Evolutionary conservation across 306 rosid species (phyloP).

Genomic region (Carpinus fangiana): DNA sequence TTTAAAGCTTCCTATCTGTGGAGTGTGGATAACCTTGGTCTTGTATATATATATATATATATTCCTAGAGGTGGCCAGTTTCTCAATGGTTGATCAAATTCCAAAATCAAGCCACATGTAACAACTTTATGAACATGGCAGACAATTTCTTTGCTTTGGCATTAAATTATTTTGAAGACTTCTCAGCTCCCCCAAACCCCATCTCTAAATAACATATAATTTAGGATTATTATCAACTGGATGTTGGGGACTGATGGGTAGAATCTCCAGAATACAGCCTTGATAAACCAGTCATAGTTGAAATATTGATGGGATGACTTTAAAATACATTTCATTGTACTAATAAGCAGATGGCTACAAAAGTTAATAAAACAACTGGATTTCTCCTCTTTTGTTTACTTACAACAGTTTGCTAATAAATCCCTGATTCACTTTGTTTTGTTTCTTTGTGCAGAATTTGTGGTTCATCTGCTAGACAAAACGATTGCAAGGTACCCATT

Average conservation of each 20-base stretch:
- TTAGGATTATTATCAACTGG: too few relatives aligned
- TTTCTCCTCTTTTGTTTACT: too few relatives aligned
- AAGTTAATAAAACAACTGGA: too few relatives aligned
- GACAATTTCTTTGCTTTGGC: neutral
- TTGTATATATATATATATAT: too few relatives aligned
- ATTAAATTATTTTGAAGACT: neutral
- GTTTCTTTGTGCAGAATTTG: conserved; percentile 62
- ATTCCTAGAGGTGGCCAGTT: neutral
- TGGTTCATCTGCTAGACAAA: conserved; percentile 73
- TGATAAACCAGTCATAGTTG: too few relatives aligned
- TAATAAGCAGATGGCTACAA: too few relatives aligned
- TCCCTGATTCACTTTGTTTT: conserved; percentile 23
- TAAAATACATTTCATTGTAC: too few relatives aligned
- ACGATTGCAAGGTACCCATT: conserved; percentile 69
- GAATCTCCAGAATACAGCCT: too few relatives aligned
- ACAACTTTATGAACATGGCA: neutral
- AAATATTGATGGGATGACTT: neutral
- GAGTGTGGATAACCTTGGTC: neutral
- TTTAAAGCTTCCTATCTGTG: neutral
- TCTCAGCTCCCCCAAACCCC: neutral
- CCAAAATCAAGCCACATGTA: neutral
- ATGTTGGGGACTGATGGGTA: too few relatives aligned
- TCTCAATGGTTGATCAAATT: neutral
- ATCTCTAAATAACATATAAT: neutral
- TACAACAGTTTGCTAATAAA: too few relatives aligned